phyloP scores from a whole-genome alignment of 2,329 filamentous ascomycete species.

The Pseudogymnoascus sp. region DNA sequence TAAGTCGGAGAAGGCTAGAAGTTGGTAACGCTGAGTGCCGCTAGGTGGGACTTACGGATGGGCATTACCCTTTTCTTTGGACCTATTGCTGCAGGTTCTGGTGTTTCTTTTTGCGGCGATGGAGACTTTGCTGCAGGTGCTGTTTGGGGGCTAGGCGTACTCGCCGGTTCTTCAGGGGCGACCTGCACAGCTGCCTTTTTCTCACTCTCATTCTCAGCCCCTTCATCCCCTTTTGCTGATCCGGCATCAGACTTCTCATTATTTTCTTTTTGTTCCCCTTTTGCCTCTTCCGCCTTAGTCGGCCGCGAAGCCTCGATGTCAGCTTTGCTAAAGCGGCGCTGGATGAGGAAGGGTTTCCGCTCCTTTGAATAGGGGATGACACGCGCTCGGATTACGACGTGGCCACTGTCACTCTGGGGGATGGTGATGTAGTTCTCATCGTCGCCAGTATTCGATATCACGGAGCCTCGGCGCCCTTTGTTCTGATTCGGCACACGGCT shows the following conservation, averaged over 20 bases:
- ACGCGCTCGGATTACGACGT: conserved; percentile 36
- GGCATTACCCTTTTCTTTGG: conserved; percentile 31
- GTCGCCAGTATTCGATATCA: not conserved
- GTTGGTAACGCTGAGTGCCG: conserved; percentile 12
- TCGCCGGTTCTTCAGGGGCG: conserved; percentile 2
- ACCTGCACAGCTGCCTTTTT: conserved; percentile 6
- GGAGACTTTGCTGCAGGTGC: not conserved
- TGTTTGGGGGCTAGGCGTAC: not conserved
- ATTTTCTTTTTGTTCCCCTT: not conserved
- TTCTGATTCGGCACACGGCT: conserved; percentile 30
- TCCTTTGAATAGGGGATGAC: conserved; percentile 36
- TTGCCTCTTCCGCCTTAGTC: not conserved
- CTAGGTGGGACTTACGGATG: conserved; percentile 36
- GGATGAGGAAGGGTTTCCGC: conserved; percentile 40
- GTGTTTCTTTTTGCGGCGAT: not conserved
- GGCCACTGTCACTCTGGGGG: not conserved
- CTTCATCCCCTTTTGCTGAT: not conserved
- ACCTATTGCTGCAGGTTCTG: not conserved
- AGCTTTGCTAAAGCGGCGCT: conserved; percentile 36
- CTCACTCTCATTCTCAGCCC: not conserved
- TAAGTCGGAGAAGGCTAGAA: conserved; percentile 10
- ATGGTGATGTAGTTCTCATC: not conserved
- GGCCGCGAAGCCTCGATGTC: conserved; percentile 34
- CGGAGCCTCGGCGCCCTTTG: not conserved
- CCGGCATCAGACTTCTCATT: not conserved